phyloP scores from a whole-genome alignment of 75 land plant genomes.

The Pseudotsuga menziesii region DNA sequence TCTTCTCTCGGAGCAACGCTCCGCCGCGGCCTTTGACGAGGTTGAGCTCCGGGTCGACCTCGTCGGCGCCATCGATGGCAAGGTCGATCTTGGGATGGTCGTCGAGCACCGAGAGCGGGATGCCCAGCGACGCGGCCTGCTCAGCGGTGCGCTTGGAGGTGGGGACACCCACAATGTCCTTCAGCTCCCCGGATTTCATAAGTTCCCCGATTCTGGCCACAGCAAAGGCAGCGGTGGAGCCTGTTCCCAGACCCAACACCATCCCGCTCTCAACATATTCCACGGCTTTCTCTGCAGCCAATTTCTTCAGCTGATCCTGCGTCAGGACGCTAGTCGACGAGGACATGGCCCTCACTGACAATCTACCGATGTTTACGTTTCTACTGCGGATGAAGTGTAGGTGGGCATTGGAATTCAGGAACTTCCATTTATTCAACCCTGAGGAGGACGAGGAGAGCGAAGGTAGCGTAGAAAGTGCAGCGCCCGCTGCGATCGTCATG shows the following conservation, averaged over 20 bases:
- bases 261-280: conserved; percentile 86
- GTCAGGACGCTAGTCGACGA: conserved; percentile 21
- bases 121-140: conserved; percentile 74
- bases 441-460: too few species aligned
- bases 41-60: conserved; percentile 82
- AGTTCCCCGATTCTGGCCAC: conserved; percentile 81
- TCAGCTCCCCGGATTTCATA: conserved; percentile 20
- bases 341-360: not conserved
- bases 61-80: conserved; percentile 95
- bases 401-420: too few species aligned
- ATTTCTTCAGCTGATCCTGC: conserved; percentile 85
- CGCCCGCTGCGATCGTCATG: too few species aligned
- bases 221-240: conserved; percentile 94
- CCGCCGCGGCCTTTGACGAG: conserved; percentile 93
- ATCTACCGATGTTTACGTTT: conserved; percentile 2
- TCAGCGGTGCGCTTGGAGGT: conserved; percentile 89
- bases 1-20: conserved; percentile 85
- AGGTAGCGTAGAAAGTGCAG: too few species aligned
- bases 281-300: conserved; percentile 88
- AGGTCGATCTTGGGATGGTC: conserved; percentile 76
- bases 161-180: conserved; percentile 40
- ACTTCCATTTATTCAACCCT: too few species aligned
- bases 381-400: too few species aligned
- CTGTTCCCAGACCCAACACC: conserved; percentile 94
- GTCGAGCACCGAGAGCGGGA: conserved; percentile 78